Percentiles rank a stretch among this genome's conserved stretches.
phyloP scores from a whole-genome alignment of 768 basidiomycete species.

The Suillus alpinus region DNA sequence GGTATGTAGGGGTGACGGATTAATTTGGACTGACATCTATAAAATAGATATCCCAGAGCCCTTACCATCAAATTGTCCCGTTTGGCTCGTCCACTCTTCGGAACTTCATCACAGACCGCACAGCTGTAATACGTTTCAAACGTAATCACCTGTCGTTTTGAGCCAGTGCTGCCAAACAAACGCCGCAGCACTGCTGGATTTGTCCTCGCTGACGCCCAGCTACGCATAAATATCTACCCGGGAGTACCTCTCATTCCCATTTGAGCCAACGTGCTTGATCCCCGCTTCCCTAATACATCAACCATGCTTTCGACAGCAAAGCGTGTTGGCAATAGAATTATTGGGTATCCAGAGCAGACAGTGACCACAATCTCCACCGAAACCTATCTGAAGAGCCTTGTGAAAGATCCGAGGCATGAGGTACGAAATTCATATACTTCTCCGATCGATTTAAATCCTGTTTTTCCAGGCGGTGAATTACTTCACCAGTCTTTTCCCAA shows the following conservation, averaged over 20 bases:
- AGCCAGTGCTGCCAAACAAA: background rate
- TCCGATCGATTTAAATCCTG: background rate
- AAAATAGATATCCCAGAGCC: background rate
- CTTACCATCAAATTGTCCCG: background rate
- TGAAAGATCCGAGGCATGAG: constrained; percentile 44
- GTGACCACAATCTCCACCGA: constrained; percentile 59
- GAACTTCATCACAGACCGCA: background rate
- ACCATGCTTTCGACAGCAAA: constrained; percentile 42
- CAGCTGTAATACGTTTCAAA: background rate
- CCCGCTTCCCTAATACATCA: background rate
- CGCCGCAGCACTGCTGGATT: background rate
- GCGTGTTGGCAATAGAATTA: constrained; percentile 51
- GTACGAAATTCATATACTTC: constrained; percentile 31
- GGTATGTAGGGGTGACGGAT: background rate
- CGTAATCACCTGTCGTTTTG: background rate
- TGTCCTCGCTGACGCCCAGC: background rate
- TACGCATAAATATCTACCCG: background rate
- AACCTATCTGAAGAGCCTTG: constrained; percentile 47
- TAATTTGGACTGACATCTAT: background rate
- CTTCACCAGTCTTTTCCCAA: constrained; percentile 75
- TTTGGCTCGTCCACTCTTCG: background rate
- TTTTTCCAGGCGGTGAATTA: constrained; percentile 55
- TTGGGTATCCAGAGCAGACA: constrained; percentile 58
- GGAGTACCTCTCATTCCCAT: background rate
- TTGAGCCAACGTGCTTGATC: background rate